Evolutionary conservation across 768 basidiomycete genomes (phyloP).

Genomic region (Suillus occidentalis): DNA sequence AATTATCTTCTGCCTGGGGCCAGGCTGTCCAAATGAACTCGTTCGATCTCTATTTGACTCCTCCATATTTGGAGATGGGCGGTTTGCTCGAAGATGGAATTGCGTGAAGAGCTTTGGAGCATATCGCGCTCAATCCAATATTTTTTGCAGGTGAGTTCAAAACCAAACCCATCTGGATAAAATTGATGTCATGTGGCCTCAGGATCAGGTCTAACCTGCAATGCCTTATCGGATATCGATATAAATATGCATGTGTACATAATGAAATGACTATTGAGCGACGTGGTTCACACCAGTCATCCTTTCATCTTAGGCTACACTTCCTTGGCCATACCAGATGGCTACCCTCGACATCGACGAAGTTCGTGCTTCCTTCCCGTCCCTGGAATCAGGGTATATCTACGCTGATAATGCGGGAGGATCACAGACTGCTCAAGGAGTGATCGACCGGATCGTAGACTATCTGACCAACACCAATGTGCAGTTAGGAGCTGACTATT

Average conservation of each 20-base stretch:
- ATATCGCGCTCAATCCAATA: neutral
- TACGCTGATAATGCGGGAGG: conserved; percentile 81
- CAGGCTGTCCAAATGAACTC: too few species aligned
- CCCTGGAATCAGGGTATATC: conserved; percentile 57
- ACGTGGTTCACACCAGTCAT: neutral
- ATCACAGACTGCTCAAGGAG: conserved; percentile 57
- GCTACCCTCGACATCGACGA: conserved; percentile 43
- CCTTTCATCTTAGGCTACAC: neutral
- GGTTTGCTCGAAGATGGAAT: neutral
- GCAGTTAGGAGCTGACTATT: conserved; percentile 72
- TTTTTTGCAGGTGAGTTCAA: neutral
- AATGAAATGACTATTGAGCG: neutral
- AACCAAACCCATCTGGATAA: neutral
- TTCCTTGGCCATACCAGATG: conserved; percentile 14
- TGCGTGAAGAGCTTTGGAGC: neutral
- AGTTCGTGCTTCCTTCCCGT: conserved; percentile 63
- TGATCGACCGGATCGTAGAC: conserved; percentile 60
- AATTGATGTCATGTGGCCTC: neutral
- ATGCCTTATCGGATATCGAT: neutral
- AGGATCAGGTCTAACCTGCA: neutral
- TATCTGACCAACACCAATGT: conserved; percentile 74
- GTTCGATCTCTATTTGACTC: too few species aligned
- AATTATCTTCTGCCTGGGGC: neutral
- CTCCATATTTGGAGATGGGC: neutral
- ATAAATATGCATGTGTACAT: neutral